These are phyloP conservation scores for Corniculantispora saksenae DNA, from an alignment of 2,329 filamentous ascomycete species.

Conservation along the genomic window DNA sequence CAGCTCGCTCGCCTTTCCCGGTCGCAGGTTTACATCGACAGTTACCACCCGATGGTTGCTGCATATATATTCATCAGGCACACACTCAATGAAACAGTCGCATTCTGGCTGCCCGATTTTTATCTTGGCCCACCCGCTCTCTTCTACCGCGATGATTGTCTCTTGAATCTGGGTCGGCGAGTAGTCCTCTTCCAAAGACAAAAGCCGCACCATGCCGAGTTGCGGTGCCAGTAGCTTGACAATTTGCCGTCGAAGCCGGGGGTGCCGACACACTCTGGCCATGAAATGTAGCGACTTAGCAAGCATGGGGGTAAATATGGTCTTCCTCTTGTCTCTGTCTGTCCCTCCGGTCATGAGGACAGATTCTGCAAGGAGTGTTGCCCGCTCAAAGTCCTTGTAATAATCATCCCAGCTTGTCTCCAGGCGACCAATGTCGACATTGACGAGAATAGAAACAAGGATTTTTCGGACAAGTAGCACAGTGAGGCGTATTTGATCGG, in stretches of 20 bases:
- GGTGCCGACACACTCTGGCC: neutral
- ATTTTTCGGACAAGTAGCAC: neutral
- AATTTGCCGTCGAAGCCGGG: neutral
- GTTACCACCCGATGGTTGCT: neutral
- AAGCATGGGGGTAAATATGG: neutral
- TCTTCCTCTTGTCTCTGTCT: neutral
- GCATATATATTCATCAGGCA: neutral
- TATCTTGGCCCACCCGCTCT: neutral
- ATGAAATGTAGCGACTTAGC: neutral
- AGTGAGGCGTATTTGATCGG: neutral
- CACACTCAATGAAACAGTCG: neutral
- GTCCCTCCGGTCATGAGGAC: neutral
- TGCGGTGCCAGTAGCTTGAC: neutral
- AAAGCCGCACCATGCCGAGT: neutral
- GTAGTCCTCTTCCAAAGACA: neutral
- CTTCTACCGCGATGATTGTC: conserved; percentile 1
- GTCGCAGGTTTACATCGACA: neutral
- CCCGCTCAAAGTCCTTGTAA: neutral
- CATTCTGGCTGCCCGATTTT: neutral
- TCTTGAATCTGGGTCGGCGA: conserved; percentile 1
- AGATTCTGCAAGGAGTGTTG: neutral
- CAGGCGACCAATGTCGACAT: neutral
- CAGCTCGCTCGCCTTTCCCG: neutral
- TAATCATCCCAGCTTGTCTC: neutral
- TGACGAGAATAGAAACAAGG: neutral